Evolutionary conservation across 225 moss, liverwort and hornwort species (phyloP).

Genomic region (Thuidium tamariscinum): DNA sequence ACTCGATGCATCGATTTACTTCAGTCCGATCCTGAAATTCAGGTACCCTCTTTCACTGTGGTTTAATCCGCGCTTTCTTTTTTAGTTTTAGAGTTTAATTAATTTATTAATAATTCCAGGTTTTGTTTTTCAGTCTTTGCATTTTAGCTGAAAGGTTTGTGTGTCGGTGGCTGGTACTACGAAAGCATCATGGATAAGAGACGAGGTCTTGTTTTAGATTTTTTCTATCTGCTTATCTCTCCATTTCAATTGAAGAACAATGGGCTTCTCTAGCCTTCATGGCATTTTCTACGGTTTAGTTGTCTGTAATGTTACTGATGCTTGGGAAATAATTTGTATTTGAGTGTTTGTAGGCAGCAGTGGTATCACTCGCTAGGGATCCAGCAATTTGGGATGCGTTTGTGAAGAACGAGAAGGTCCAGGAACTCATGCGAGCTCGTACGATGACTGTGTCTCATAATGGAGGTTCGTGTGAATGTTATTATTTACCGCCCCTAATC

Average conservation of each 20-base stretch:
- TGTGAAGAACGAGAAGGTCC: constrained; percentile 83
- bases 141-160: neutral
- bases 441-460: neutral
- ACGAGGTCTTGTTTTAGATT: neutral
- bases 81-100: neutral
- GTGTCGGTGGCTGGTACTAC: neutral
- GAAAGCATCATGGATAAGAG: neutral
- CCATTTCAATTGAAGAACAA: neutral
- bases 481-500: neutral
- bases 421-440: constrained; percentile 61
- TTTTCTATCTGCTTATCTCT: neutral
- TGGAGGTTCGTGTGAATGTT: constrained; percentile 20
- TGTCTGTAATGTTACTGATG: neutral
- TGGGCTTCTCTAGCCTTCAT: neutral
- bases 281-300: neutral
- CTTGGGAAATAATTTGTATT: neutral
- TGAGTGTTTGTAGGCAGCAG: constrained; percentile 56
- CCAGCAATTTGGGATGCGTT: constrained; percentile 86
- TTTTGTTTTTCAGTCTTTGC: neutral
- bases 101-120: neutral
- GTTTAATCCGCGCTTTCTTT: neutral
- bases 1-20: constrained; percentile 66
- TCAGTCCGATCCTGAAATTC: constrained; percentile 64
- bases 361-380: constrained; percentile 65
- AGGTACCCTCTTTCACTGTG: constrained; percentile 11